phyloP scores from a whole-genome alignment of 176 grass and related monocot genomes.

The Miscanthus lutarioriparius region DNA sequence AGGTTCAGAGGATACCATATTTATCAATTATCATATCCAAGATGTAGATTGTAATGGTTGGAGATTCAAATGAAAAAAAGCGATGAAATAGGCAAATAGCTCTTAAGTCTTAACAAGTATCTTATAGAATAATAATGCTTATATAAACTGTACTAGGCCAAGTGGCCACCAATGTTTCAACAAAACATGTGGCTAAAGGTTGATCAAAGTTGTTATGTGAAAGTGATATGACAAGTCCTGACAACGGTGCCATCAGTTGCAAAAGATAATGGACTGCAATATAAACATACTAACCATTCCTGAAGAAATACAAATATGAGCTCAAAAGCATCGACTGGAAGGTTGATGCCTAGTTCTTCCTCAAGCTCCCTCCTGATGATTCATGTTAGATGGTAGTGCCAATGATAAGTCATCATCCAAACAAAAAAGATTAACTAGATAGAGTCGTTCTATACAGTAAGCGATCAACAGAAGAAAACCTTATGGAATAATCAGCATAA shows the following conservation, averaged over 20 bases:
- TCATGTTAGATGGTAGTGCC: conserved; percentile 11
- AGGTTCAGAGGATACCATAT: not conserved
- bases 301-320: conserved; percentile 75
- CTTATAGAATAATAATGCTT: not conserved
- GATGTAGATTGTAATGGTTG: not conserved
- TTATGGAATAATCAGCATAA: not conserved
- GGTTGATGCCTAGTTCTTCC: conserved; percentile 91
- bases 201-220: not conserved
- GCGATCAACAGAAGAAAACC: not conserved
- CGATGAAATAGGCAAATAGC: not conserved
- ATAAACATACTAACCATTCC: conserved; percentile 62
- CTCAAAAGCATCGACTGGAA: conserved; percentile 90
- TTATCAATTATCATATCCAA: not conserved
- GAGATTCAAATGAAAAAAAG: not conserved
- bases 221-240: not conserved
- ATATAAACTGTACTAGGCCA: not conserved
- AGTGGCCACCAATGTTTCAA: not conserved
- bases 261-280: conserved; percentile 23
- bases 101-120: not conserved
- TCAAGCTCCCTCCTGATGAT: conserved; percentile 81
- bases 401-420: conserved; percentile 18
- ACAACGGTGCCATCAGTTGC: not conserved
- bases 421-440: not conserved
- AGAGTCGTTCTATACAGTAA: not conserved
- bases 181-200: not conserved